Base-by-base conservation (phyloP, 768 basidiomycete species). In the Hericium erinaceus region DNA sequence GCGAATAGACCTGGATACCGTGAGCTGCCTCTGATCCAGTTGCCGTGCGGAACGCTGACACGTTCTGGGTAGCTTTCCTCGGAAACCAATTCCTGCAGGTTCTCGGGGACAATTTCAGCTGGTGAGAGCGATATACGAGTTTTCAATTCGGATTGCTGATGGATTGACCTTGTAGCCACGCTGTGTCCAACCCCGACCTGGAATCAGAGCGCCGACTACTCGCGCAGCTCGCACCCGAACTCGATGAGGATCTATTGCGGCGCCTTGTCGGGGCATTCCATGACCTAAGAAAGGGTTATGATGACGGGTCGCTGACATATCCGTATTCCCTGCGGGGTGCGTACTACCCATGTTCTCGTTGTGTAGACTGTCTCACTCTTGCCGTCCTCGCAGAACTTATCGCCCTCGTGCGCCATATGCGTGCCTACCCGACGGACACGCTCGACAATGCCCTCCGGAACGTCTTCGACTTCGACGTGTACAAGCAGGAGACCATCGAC, bases 1-100 rank as follows among this genome's bases (percentile, higher is more conserved):
- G 85, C 84, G 4, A 87, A 87, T 65, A 70, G 84, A 4, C 84
- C 85, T 37, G 84, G 84, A 11, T 87, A 85, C 73, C 84, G 84
- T 85, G 63, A 60, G 80, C 64, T 18, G 7, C 13, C 52, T 48
- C 16, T 28, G 16, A 8, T 18, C 11, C 37, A n/a, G 9, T 60
- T 18, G 12, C 57, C 46, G 11, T 26, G 51, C 38, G 33, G 18
- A 12, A 15, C 39, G 13, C 4, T 20, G 26, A 38, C 39, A 49
- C 33, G 55, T 54, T 48, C n/a, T 56, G 16, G 12, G 13, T 54
- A 86, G 84, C 84, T 1, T 87, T 87, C 77, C 73, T 87, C 22
- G 84, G 84, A 1, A 87, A 87, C 60, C 83, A 87, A 65, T 87
- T 87, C 72, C 69, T 85, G 20, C 84, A 87, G 62, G 84, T 87